Conservation (phyloP, 768 basidiomycete genomes). For the Lentinus tigrinus region DNA sequence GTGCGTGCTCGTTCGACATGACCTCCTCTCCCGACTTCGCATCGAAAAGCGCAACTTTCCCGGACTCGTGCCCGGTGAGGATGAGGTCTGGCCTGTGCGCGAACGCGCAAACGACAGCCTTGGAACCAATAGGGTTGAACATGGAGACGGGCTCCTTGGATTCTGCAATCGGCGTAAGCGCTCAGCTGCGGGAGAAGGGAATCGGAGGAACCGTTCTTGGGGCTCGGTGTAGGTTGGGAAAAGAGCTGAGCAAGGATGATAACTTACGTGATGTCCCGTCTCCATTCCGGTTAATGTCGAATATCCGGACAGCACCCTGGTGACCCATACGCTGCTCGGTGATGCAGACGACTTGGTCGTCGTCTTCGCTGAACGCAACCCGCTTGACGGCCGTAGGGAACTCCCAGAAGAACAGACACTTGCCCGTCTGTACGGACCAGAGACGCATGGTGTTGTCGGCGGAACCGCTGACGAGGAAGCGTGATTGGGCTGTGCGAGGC, state of each 20-base stretch:
- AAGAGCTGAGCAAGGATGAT: neutral
- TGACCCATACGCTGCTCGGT: constrained; percentile 97
- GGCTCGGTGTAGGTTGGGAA: neutral
- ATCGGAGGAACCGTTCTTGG: neutral
- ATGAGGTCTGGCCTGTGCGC: constrained; percentile 74
- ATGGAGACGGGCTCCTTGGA: constrained; percentile 68
- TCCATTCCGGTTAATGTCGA: constrained; percentile 78
- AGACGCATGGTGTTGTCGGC: constrained; percentile 93
- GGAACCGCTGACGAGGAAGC: constrained; percentile 85
- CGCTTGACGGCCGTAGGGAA: constrained; percentile 98
- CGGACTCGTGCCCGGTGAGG: constrained; percentile 95
- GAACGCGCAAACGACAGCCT: constrained; percentile 96
- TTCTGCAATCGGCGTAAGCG: constrained; percentile 45
- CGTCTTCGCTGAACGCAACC: constrained; percentile 87
- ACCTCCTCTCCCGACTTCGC: constrained; percentile 84
- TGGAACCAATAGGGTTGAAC: constrained; percentile 89
- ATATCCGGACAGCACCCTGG: constrained; percentile 89
- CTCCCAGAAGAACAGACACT: constrained; percentile 94
- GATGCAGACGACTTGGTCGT: constrained; percentile 82
- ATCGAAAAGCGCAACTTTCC: constrained; percentile 91
- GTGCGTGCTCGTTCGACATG: constrained; percentile 81
- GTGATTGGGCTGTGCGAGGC: constrained; percentile 64
- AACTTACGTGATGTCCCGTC: constrained; percentile 82
- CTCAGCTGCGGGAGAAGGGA: neutral
- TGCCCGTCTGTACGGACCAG: constrained; percentile 87